Percentiles rank a stretch among this genome's conserved stretches.
Evolutionary conservation across 805 yeast genomes (phyloP).

Genomic region (Danielia oregonensis): DNA sequence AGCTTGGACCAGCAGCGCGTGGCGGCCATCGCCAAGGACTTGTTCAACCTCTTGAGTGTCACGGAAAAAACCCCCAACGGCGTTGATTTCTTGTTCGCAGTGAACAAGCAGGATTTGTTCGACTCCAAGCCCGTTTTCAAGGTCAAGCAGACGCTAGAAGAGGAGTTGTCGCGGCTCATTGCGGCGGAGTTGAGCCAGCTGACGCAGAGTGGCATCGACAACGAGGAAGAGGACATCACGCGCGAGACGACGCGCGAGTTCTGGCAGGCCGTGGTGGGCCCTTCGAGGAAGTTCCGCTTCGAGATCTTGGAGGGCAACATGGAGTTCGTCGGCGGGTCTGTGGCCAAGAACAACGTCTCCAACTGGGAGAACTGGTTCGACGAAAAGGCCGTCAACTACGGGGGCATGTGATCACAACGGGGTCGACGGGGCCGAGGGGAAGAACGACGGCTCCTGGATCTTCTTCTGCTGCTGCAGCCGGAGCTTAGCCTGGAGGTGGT

Average conservation of each 20-base stretch:
- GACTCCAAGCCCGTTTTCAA: conserved; percentile 70
- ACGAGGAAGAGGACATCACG: conserved; percentile 35
- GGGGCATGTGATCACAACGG: conserved; percentile 12
- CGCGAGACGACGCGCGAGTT: conserved; percentile 43
- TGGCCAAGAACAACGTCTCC: conserved; percentile 49
- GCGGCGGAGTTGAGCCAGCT: conserved; percentile 35
- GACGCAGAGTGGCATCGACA: conserved; percentile 32
- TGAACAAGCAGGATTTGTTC: conserved; percentile 84
- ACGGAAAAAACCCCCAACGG: conserved; percentile 69
- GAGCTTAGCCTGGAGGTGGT: conserved; percentile 29
- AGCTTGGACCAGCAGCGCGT: conserved; percentile 40
- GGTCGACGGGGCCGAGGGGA: conserved; percentile 27
- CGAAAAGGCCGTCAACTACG: conserved; percentile 60
- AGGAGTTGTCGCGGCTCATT: conserved; percentile 57
- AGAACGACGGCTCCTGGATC: conserved; percentile 32
- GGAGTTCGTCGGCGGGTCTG: conserved; percentile 71
- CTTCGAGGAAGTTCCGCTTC: conserved; percentile 50
- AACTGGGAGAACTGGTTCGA: conserved; percentile 79
- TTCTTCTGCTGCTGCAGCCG: conserved; percentile 28
- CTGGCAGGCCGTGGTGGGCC: conserved; percentile 39
- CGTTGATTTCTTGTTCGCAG: conserved; percentile 69
- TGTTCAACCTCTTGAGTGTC: conserved; percentile 54
- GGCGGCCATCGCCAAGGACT: conserved; percentile 49
- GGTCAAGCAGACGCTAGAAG: conserved; percentile 56
- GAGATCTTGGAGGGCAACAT: conserved; percentile 69